Evolutionary conservation across 2,329 filamentous ascomycete species (phyloP).

Genomic region (Amesomyces nigricolor): DNA sequence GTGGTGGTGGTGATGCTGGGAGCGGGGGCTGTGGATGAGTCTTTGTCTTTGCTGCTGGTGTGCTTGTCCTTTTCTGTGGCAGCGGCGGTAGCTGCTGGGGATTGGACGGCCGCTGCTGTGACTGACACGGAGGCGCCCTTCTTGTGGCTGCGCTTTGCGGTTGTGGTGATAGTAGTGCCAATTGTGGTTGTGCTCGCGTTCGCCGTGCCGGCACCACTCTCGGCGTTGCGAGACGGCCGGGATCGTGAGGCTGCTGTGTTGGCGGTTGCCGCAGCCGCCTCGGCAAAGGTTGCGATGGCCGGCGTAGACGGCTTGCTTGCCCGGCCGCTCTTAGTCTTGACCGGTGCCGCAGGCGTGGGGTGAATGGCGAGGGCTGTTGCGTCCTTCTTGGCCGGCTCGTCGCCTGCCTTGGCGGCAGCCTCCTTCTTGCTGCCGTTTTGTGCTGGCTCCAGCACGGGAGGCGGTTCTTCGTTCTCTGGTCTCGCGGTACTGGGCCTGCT

Average conservation of each 20-base stretch:
- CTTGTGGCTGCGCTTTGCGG: conserved; percentile 54
- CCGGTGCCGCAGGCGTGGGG: conserved; percentile 37
- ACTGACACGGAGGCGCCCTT: conserved; percentile 45
- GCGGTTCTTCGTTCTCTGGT: conserved; percentile 29
- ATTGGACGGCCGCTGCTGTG: conserved; percentile 18
- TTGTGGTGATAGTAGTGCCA: conserved; percentile 15
- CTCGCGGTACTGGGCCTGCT: conserved; percentile 29
- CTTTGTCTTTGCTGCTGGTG: conserved; percentile 3
- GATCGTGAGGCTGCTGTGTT: conserved; percentile 34
- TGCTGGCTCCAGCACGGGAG: conserved; percentile 21
- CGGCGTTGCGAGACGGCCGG: conserved; percentile 44
- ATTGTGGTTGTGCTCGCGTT: conserved; percentile 2
- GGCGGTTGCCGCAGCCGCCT: conserved; percentile 34
- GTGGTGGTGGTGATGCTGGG: neutral
- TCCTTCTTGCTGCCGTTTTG: conserved; percentile 23
- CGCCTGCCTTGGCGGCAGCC: neutral
- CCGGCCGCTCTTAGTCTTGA: conserved; percentile 58
- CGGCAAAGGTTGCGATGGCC: conserved; percentile 54
- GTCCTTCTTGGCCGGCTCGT: conserved; percentile 34
- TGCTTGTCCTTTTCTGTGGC: neutral
- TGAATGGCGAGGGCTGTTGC: conserved; percentile 33
- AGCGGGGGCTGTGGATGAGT: too few relatives aligned
- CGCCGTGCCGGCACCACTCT: conserved; percentile 7
- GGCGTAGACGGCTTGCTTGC: conserved; percentile 64
- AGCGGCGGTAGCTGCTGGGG: neutral